Evolutionary conservation across 257 asterid genomes (phyloP).

Genomic region (Solanum chiquidenum): DNA sequence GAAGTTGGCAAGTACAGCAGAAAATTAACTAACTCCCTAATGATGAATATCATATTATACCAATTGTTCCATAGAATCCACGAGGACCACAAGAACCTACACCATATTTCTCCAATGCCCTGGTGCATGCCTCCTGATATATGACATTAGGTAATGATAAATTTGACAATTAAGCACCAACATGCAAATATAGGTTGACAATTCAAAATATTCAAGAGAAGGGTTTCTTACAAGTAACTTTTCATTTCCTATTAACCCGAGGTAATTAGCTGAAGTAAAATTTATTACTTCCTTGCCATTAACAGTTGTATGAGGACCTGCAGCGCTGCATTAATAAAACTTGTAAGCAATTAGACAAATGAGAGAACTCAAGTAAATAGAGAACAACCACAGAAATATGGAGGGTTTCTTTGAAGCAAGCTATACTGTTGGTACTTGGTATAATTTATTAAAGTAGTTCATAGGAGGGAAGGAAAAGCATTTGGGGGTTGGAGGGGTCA

Average conservation of each 20-base stretch:
- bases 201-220: slow-evolving; percentile 6
- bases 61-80: slow-evolving; percentile 97
- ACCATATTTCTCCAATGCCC: slow-evolving; percentile 92
- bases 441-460: not conserved
- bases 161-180: not conserved
- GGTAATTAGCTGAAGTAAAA: slow-evolving; percentile 89
- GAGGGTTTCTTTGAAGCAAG: not conserved
- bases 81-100: slow-evolving; percentile 99
- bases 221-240: slow-evolving; percentile 52
- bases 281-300: slow-evolving; percentile 71
- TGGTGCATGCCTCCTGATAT: slow-evolving; percentile 79
- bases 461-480: not conserved
- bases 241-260: slow-evolving; percentile 77
- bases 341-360: not conserved
- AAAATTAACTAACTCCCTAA: not conserved
- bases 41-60: slow-evolving; percentile 26
- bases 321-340: slow-evolving; percentile 62
- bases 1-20: not conserved
- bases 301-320: slow-evolving; percentile 75
- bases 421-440: not conserved
- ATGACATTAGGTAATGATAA: not conserved
- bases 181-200: not conserved
- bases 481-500: not conserved
- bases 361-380: not conserved
- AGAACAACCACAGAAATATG: not conserved